These are phyloP conservation scores for Helotiales sp. DNA, from an alignment of 2,329 filamentous ascomycete species.

Conservation along the genomic window DNA sequence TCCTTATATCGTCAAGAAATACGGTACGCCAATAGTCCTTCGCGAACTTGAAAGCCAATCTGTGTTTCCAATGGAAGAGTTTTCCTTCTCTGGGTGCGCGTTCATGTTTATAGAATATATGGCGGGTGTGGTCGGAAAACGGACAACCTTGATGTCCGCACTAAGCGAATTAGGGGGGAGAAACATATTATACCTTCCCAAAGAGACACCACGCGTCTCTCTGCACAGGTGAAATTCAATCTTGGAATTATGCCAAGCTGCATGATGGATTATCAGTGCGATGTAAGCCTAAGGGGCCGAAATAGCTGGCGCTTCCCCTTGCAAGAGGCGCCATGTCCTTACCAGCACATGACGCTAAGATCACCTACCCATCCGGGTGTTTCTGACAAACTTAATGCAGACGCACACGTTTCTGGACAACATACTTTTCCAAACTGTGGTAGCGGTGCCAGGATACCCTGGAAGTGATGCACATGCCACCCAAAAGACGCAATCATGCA, in stretches of 20 bases:
- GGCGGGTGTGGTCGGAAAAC: background rate
- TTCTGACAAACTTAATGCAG: background rate
- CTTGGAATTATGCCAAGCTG: background rate
- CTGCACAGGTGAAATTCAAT: background rate
- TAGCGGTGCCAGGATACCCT: background rate
- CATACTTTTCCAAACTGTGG: background rate
- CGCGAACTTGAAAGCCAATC: constrained; percentile 2
- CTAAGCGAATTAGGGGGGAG: too few relatives aligned
- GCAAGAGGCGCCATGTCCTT: background rate
- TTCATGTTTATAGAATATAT: background rate
- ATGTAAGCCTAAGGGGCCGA: too few relatives aligned
- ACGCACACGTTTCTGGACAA: background rate
- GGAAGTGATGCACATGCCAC: background rate
- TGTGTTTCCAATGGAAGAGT: background rate
- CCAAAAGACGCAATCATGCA: background rate
- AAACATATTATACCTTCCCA: too few relatives aligned
- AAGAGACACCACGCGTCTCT: too few relatives aligned
- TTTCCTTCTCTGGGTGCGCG: background rate
- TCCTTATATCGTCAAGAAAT: constrained; percentile 2
- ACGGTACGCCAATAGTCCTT: background rate
- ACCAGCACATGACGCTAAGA: background rate
- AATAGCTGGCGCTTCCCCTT: background rate
- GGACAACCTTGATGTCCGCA: constrained; percentile 20
- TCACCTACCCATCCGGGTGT: background rate
- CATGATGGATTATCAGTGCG: background rate